Evolutionary conservation across 1,139 yeast genomes (phyloP).

Genomic region (Ogataea hybrid): DNA sequence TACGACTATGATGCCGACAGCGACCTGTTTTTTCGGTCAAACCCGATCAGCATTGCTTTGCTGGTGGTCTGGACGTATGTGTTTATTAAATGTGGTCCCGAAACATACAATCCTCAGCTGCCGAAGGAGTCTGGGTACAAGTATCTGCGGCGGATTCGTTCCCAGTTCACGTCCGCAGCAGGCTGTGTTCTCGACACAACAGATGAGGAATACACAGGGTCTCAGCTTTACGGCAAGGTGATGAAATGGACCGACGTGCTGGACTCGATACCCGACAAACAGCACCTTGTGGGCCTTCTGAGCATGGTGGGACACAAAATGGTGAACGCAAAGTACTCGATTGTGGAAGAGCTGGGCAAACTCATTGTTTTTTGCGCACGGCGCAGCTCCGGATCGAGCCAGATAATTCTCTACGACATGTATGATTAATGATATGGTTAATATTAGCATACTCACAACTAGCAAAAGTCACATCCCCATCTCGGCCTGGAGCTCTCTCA

Average conservation of each 20-base stretch:
- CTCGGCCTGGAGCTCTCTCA: constrained; percentile 79
- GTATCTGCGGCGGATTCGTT: constrained; percentile 40
- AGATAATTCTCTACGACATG: constrained; percentile 50
- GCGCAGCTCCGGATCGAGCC: constrained; percentile 52
- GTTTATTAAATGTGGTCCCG: constrained; percentile 39
- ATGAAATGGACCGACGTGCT: constrained; percentile 44
- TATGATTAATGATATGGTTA: constrained; percentile 30
- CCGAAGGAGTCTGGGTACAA: constrained; percentile 41
- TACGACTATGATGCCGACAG: constrained; percentile 32
- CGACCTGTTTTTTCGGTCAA: constrained; percentile 34
- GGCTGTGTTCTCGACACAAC: constrained; percentile 34
- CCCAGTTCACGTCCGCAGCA: constrained; percentile 36
- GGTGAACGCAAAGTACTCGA: constrained; percentile 55
- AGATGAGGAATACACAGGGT: constrained; percentile 33
- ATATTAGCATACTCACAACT: constrained; percentile 1
- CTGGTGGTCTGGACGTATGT: constrained; percentile 50
- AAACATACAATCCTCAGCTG: constrained; percentile 28
- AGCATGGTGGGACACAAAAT: constrained; percentile 46
- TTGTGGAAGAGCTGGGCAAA: constrained; percentile 57
- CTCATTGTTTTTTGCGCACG: constrained; percentile 56
- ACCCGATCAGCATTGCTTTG: constrained; percentile 46
- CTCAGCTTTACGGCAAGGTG: constrained; percentile 38
- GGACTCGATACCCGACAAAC: constrained; percentile 41
- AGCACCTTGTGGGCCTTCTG: constrained; percentile 55
- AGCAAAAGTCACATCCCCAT: constrained; percentile 67